These are phyloP conservation scores for Vitellaria paradoxa DNA, from an alignment of 179 eudicot species.

Conservation along the genomic window DNA sequence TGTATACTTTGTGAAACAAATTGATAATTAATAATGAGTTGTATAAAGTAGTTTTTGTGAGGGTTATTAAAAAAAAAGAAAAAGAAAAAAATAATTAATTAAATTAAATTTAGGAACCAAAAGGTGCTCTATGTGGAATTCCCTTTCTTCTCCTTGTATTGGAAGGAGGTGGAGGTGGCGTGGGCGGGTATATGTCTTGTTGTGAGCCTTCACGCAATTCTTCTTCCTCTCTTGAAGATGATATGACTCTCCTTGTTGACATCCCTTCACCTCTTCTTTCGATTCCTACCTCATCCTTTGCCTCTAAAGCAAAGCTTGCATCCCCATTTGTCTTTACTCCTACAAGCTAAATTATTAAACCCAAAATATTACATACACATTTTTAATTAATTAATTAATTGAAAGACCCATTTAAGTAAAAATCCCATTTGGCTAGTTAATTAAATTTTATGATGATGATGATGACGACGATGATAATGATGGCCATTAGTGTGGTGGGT, in stretches of 20 bases:
- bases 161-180: slow-evolving; percentile 66
- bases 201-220: slow-evolving; percentile 60
- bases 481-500: slow-evolving; percentile 6
- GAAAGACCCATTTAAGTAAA: background rate
- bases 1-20: slow-evolving; percentile 18
- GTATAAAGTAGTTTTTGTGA: slow-evolving; percentile 23
- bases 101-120: slow-evolving; percentile 66
- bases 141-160: slow-evolving; percentile 82
- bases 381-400: background rate
- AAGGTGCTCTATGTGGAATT: slow-evolving; percentile 90
- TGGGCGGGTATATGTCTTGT: slow-evolving; percentile 61
- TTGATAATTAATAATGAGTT: slow-evolving; percentile 28
- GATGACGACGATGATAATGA: slow-evolving; percentile 5
- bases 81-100: too few relatives aligned
- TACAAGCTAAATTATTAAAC: slow-evolving; percentile 38
- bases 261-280: slow-evolving; percentile 29
- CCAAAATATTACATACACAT: background rate
- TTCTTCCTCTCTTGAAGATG: slow-evolving; percentile 33
- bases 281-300: slow-evolving; percentile 34
- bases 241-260: slow-evolving; percentile 18
- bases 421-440: background rate
- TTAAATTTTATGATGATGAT: slow-evolving; percentile 1
- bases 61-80: too few relatives aligned
- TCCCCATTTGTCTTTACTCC: slow-evolving; percentile 72
- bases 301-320: slow-evolving; percentile 67